Conservation (phyloP, 2,329 filamentous ascomycete genomes). For the Blastomyces silverae region DNA sequence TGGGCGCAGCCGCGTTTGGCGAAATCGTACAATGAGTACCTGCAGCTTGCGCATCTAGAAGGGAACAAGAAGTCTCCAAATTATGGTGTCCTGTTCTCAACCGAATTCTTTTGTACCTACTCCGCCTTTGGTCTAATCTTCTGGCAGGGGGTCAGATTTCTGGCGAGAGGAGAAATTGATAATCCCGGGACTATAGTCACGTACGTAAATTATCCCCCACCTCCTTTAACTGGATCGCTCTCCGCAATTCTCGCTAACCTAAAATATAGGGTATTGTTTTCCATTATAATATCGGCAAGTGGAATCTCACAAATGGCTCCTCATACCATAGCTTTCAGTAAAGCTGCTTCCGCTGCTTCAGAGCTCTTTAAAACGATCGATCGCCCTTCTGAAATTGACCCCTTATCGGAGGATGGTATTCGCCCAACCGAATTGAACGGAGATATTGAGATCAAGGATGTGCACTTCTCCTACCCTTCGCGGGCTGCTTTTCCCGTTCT, state of each 20-base stretch:
- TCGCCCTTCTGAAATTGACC: slow-evolving; percentile 36
- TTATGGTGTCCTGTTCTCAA: slow-evolving; percentile 28
- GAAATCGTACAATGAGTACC: slow-evolving; percentile 39
- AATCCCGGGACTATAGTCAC: slow-evolving; percentile 27
- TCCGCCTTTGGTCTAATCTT: slow-evolving; percentile 32
- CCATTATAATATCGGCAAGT: slow-evolving; percentile 35
- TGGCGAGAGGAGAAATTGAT: slow-evolving; percentile 24
- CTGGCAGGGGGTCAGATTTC: slow-evolving; percentile 32
- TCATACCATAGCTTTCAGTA: slow-evolving; percentile 39
- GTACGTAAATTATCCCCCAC: slow-evolving; percentile 21
- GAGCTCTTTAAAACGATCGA: slow-evolving; percentile 40
- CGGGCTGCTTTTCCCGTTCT: slow-evolving; percentile 41
- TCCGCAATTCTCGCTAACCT: slow-evolving; percentile 10
- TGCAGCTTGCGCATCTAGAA: slow-evolving; percentile 35
- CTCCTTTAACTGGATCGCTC: slow-evolving; percentile 12
- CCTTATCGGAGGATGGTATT: slow-evolving; percentile 27
- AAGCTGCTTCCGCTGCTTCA: slow-evolving; percentile 37
- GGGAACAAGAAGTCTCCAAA: slow-evolving; percentile 28
- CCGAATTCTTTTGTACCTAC: slow-evolving; percentile 31
- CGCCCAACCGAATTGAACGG: slow-evolving; percentile 27
- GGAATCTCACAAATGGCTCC: slow-evolving; percentile 37
- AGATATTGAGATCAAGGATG: slow-evolving; percentile 37
- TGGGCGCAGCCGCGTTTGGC: slow-evolving; percentile 42
- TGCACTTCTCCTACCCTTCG: slow-evolving; percentile 45
- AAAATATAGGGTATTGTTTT: slow-evolving; percentile 24